Conservation (phyloP, 1,139 yeast species). For the Waltiozyma sp. region DNA sequence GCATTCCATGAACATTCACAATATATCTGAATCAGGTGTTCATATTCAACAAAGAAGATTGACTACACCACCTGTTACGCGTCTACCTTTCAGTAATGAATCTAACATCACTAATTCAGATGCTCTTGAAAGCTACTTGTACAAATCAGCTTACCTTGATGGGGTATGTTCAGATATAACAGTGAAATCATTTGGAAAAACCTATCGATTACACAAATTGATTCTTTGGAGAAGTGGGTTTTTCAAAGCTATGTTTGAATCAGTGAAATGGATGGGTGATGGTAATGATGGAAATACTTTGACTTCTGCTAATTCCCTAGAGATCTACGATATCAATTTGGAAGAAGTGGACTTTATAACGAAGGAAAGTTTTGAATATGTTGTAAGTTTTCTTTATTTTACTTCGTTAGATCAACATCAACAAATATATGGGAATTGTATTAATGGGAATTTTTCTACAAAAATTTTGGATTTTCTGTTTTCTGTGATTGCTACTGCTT, state of each 20-base stretch:
- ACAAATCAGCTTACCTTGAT: slow-evolving; percentile 24
- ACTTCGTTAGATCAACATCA: not conserved
- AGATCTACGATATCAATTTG: not conserved
- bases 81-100: no score
- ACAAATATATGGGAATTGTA: not conserved
- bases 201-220: slow-evolving; percentile 32
- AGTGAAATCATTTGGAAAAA: slow-evolving; percentile 31
- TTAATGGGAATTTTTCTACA: not conserved
- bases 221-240: slow-evolving; percentile 36
- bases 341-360: slow-evolving; percentile 22
- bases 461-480: not conserved
- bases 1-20: no score
- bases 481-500: not conserved
- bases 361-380: slow-evolving; percentile 33
- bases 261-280: not conserved
- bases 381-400: slow-evolving; percentile 18
- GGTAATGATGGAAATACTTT: not conserved
- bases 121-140: not conserved
- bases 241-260: slow-evolving; percentile 31
- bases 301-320: not conserved
- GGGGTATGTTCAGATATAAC: slow-evolving; percentile 40
- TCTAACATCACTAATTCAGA: not conserved
- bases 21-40: no score
- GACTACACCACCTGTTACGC: no score
- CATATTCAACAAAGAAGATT: no score